Conservation (phyloP, 805 yeast species). For the Saturnispora dispora region DNA sequence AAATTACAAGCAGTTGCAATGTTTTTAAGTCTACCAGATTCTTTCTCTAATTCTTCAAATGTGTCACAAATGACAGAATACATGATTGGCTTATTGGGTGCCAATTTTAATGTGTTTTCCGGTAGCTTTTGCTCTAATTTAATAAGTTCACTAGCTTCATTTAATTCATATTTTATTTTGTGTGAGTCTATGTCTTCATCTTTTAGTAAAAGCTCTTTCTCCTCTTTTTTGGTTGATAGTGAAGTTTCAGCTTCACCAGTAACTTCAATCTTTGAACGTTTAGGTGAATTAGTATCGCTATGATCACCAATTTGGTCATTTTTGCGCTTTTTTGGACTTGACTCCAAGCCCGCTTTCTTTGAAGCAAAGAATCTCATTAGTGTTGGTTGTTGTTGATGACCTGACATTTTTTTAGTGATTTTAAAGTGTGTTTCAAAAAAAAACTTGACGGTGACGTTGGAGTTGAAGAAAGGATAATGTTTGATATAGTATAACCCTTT, state of each 20-base stretch:
- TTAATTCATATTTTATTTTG: slow-evolving; percentile 15
- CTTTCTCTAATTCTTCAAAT: slow-evolving; percentile 71
- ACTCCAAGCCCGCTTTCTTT: not conserved
- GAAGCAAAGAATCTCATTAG: slow-evolving; percentile 13
- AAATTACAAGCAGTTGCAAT: slow-evolving; percentile 67
- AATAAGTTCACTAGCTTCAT: slow-evolving; percentile 17
- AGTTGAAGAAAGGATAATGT: not conserved
- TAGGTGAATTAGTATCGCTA: too few relatives aligned
- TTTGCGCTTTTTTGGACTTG: not conserved
- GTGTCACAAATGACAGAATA: slow-evolving; percentile 46
- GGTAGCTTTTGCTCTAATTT: slow-evolving; percentile 7
- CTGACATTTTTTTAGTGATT: not conserved
- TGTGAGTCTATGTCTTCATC: slow-evolving; percentile 15
- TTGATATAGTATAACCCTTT: not conserved
- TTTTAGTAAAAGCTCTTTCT: not conserved
- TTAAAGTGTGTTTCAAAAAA: not conserved
- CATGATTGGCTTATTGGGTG: slow-evolving; percentile 18
- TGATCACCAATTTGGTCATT: not conserved
- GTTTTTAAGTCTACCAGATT: slow-evolving; percentile 77
- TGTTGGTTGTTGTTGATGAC: slow-evolving; percentile 8
- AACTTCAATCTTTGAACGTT: not conserved
- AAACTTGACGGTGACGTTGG: not conserved
- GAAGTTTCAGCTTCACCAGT: not conserved
- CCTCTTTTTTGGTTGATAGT: not conserved
- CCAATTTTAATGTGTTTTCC: not conserved